Percentiles rank a stretch among this genome's conserved stretches.
Evolutionary conservation across 1,139 yeast genomes (phyloP).

Genomic region (Blastobotrys arbuscula): DNA sequence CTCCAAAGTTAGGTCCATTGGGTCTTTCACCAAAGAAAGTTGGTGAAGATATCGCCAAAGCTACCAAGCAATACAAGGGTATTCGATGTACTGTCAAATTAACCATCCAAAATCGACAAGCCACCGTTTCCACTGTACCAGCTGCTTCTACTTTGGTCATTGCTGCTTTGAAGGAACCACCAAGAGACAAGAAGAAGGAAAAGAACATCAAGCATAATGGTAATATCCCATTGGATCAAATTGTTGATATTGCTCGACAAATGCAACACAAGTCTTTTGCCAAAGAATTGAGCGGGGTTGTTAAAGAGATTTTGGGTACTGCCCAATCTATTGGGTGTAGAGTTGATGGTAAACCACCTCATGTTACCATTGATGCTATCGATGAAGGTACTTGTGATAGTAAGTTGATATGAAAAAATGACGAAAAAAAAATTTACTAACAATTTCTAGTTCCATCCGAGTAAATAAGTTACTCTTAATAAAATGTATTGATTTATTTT

Average conservation of each 20-base stretch:
- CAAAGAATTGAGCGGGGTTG: constrained; percentile 92
- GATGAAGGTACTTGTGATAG: constrained; percentile 94
- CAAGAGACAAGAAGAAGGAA: constrained; percentile 99
- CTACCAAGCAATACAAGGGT: constrained; percentile 97
- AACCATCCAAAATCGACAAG: constrained; percentile 99
- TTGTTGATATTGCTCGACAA: constrained; percentile 94
- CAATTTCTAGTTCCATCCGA: not conserved
- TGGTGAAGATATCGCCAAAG: constrained; percentile 99
- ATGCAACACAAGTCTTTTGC: constrained; percentile 98
- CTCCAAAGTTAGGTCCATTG: constrained; percentile 99
- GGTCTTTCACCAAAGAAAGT: constrained; percentile 99
- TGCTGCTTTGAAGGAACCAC: constrained; percentile 99
- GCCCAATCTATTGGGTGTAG: constrained; percentile 99
- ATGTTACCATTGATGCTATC: constrained; percentile 96
- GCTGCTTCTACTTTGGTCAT: constrained; percentile 98
- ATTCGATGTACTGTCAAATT: constrained; percentile 98
- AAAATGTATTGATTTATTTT: not conserved
- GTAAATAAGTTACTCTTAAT: not conserved
- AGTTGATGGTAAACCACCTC: constrained; percentile 99
- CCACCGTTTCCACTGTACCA: constrained; percentile 98
- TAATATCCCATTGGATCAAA: constrained; percentile 96
- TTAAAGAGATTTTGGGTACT: constrained; percentile 99
- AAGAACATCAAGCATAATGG: constrained; percentile 99
- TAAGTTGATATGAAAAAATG: constrained; percentile 5
- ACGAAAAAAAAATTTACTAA: not conserved